Evolutionary conservation across 768 basidiomycete species (phyloP), one percentile per base, ranked within the genome.

Genomic region (Termitomyces titanicus): DNA sequence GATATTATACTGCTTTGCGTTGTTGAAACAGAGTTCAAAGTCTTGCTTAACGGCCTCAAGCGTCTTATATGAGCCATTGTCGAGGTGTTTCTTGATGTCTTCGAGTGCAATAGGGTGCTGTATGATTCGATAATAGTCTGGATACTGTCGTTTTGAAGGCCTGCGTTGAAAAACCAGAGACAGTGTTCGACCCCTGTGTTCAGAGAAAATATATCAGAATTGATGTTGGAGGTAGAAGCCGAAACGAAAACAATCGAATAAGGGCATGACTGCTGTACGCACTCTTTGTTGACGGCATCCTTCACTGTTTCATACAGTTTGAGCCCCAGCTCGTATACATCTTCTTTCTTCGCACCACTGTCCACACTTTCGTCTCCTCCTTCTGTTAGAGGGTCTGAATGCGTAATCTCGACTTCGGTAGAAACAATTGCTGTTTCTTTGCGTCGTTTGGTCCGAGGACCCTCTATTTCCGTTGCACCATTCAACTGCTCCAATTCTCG

Each of bases 221-320:
- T 56, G 64, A 58, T 61, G 63, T 60, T 64, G 56, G 58, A 61
- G 60, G 54, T 35, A 56, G 35, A 38, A 49, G 60, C 61, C 66
- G 61, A 67, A 55, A 64, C 56, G 65, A 71, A 69, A 66, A 71
- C 66, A 72, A 74, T 74, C 70, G 72, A 73, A 73, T 71, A 75
- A 69, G 68, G n/a, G 68, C 67, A 69, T 66, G 72, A 73, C 71
- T 76, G 74, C 71, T 76, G 74, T 74, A 88, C 89, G 79, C 80
- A 92, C 91, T 92, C 89, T 80, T 89, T 89, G 77, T 85, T 88
- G 68, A 84, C 83, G 66, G 88, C 90, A 70, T 89, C 87, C 79
- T 83, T 89, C 69, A 92, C 79, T 37, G 80, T 81, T 67, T 86
- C 82, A 86, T 88, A 92, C 74, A 91, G 70, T 71, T 78, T 80